Evolutionary conservation across 2,329 filamentous ascomycete genomes (phyloP), one percentile per base, ranked within the genome.

Genomic region (Amesomyces nigricolor): DNA sequence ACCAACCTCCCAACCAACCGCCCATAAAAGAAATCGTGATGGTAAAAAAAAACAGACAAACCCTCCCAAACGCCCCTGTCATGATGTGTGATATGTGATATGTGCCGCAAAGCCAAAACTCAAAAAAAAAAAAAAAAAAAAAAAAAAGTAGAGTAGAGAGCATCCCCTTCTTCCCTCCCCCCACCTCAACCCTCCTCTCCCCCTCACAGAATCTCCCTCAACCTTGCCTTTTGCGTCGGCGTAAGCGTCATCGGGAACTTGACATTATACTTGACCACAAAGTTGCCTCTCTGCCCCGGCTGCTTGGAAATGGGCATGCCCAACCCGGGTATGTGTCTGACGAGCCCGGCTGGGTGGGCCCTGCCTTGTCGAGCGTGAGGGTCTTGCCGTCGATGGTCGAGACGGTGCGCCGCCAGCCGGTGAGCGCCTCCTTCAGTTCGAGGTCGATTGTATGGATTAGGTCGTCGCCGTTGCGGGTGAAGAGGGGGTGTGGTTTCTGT

Each of bases 281-380:
- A 89, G 68, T 96, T 90, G 22, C 94, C 94, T 54, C 92, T 82
- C 65, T 91, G 81, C 57, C 76, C 83, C 0, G 89, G 89, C 69
- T 91, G 92, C 80, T 96, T 97, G 58, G 89, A 89, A 66, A 94
- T 85, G 38, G 91, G 91, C 94, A 99, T 97, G 57, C 94, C 94
- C n/a, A 89, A 78, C 5, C 82, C 81, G 0, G 94, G 68, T 88
- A 99, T 32, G 78, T 77, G 62, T 96, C 91, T 64, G 84, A 84
- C 69, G 85, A 88, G 11, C 87, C 89, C 0, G 92, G 91, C 56
- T 88, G 86, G 6, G 92, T 97, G 1, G 92, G 92, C 0, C 91
- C 92, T 5, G 78, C 75, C 70, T 91, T 91, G 44, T 89, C 83
- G 39, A 97, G 81, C 50, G 78, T 83, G 63, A 99, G 76, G 65